Base-by-base conservation (phyloP, 805 yeast species). In the Candida ulmi region DNA sequence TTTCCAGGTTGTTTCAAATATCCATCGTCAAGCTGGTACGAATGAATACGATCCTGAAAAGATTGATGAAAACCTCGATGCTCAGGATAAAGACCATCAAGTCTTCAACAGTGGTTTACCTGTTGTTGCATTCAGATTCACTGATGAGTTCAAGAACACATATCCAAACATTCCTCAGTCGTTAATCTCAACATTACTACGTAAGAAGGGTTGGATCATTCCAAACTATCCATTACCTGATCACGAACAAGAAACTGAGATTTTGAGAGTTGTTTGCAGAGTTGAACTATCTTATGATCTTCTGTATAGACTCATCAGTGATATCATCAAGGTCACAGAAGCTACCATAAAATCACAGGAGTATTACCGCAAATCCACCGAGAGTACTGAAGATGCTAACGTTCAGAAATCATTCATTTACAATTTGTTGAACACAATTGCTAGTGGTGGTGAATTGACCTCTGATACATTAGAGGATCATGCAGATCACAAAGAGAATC, bases 151-250 rank as follows among this genome's bases (percentile, higher is more conserved):
- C 58, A 57, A 63, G 31, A 55, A 71, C 32, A 57, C 70, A 31
- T 85, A 79, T 58, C 93, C 95, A 3, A 87, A 79, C 60, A 74
- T 88, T 40, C 95, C 95, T 9, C 96, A 90, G 62, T 71, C 81
- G 15, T 69, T 85, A 42, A 61, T 88, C 21, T 81, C 95, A 1
- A 68, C 80, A 12, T 57, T 88, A 59, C 66, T 88, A 52, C 76
- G 96, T 59, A 76, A 73, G 58, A 78, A 79, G 52, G 95, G 95
- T 12, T 88, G 84, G 77, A 90, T 90, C 58, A 71, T 88, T 47
- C 95, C 96, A 48, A 88, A 88, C 68, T 88, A 88, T 63, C 86
- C 83, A 44, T 71, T 88, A 50, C 95, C 96, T 23, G 67, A 71
- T 16, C 53, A 58, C 26, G 78, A 80, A 33, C 72, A 69, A 39